A percentile compares a stretch with the other conserved stretches of the same genome.
Conservation (phyloP, 768 basidiomycete genomes). For the Lanmaoa pseudosensibilis region DNA sequence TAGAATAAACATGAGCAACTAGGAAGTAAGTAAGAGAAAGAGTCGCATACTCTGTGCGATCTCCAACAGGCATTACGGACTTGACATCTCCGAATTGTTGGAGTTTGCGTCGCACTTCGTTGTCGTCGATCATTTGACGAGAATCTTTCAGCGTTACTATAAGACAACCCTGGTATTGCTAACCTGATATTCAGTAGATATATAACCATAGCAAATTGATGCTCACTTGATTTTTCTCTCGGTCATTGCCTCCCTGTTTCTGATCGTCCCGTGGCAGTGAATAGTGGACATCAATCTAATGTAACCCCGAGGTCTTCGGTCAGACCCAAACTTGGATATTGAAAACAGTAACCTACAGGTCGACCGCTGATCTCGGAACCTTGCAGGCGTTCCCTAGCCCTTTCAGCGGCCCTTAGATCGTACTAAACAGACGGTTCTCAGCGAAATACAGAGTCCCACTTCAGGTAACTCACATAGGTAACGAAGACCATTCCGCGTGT, state of each 20-base stretch:
- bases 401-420: slow-evolving; percentile 90
- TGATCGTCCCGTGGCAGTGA: slow-evolving; percentile 90
- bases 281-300: slow-evolving; percentile 97
- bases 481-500: slow-evolving; percentile 99
- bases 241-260: slow-evolving; percentile 47
- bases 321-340: background rate
- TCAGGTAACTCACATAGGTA: slow-evolving; percentile 78
- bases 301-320: slow-evolving; percentile 7
- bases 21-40: background rate
- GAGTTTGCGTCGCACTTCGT: slow-evolving; percentile 83
- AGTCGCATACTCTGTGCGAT: slow-evolving; percentile 56
- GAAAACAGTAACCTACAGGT: slow-evolving; percentile 60
- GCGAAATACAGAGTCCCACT: slow-evolving; percentile 8
- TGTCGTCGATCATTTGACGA: slow-evolving; percentile 73
- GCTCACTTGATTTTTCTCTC: slow-evolving; percentile 83
- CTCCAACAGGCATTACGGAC: slow-evolving; percentile 62
- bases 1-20: slow-evolving; percentile 33
- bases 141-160: slow-evolving; percentile 77
- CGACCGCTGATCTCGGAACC: slow-evolving; percentile 85
- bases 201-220: background rate
- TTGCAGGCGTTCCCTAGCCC: slow-evolving; percentile 88
- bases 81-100: slow-evolving; percentile 92
- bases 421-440: slow-evolving; percentile 50
- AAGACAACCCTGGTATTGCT: slow-evolving; percentile 84
- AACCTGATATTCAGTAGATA: slow-evolving; percentile 10